Evolutionary conservation across 2,329 filamentous ascomycete species (phyloP).

Genomic region (Fusarium abutilonis): DNA sequence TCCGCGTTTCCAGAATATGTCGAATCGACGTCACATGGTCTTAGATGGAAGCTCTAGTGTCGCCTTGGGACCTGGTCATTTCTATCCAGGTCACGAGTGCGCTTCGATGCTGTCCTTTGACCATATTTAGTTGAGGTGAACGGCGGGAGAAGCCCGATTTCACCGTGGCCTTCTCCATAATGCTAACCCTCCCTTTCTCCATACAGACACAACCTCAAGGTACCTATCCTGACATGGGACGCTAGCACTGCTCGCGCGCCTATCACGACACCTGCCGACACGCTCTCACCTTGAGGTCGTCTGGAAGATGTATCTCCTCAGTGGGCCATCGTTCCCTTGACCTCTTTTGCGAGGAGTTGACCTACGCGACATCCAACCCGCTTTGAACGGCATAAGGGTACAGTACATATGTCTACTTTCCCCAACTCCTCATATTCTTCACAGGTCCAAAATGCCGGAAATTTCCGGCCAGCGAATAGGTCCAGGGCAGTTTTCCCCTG

Average conservation of each 20-base stretch:
- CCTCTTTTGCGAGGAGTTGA: conserved; percentile 12
- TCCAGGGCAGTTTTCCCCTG: conserved; percentile 7
- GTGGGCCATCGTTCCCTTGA: not conserved
- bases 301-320: conserved; percentile 10
- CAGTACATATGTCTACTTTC: conserved; percentile 14
- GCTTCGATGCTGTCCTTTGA: conserved; percentile 24
- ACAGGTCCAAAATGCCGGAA: conserved; percentile 22
- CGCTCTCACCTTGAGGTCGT: conserved; percentile 6
- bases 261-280: conserved; percentile 24
- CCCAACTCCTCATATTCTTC: not conserved
- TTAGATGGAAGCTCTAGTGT: conserved; percentile 23
- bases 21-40: conserved; percentile 29
- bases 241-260: conserved; percentile 27
- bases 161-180: conserved; percentile 1
- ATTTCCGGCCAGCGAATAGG: conserved; percentile 24
- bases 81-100: conserved; percentile 28
- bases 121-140: conserved; percentile 34
- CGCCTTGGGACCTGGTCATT: conserved; percentile 30
- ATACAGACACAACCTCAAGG: conserved; percentile 9
- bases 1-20: conserved; percentile 34
- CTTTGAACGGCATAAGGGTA: not conserved
- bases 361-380: not conserved
- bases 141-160: conserved; percentile 21
- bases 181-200: conserved; percentile 7
- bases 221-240: conserved; percentile 4